A percentile compares a stretch with the other conserved stretches of the same genome.
Evolutionary conservation across 805 yeast species (phyloP).

Genomic region (Candida nitratophila): DNA sequence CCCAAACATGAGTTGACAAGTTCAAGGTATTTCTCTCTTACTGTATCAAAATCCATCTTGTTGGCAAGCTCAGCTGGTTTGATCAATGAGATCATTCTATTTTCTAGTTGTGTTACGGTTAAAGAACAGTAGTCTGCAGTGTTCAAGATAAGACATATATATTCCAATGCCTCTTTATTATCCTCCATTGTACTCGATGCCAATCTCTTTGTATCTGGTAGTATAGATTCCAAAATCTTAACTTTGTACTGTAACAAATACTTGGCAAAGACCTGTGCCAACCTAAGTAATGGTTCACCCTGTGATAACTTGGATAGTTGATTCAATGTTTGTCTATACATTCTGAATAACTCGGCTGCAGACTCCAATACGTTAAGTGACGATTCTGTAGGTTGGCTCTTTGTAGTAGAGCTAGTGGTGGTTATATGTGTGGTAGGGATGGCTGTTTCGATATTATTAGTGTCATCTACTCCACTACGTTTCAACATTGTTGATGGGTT

Average conservation of each 20-base stretch:
- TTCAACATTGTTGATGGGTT: conserved; percentile 45
- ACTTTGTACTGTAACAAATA: conserved; percentile 56
- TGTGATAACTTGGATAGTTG: conserved; percentile 60
- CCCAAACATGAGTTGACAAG: conserved; percentile 53
- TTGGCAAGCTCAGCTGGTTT: conserved; percentile 26
- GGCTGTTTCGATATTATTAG: conserved; percentile 19
- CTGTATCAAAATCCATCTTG: conserved; percentile 45
- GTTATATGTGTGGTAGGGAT: no score
- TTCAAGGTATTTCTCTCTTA: conserved; percentile 49
- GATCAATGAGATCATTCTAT: conserved; percentile 38
- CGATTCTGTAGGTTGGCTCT: conserved; percentile 19
- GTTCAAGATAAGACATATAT: conserved; percentile 66
- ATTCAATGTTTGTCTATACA: conserved; percentile 63
- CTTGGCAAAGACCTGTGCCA: conserved; percentile 54
- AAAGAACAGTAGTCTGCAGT: conserved; percentile 86
- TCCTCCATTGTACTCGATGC: conserved; percentile 25
- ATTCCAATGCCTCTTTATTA: conserved; percentile 54
- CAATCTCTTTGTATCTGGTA: conserved; percentile 32
- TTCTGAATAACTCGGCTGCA: conserved; percentile 78
- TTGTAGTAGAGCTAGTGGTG: conserved; percentile 3
- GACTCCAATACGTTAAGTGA: conserved; percentile 71
- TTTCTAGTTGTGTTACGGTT: conserved; percentile 73
- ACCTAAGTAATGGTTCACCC: conserved; percentile 41
- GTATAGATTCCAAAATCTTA: conserved; percentile 39
- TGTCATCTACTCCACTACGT: conserved; percentile 26